Evolutionary conservation across 2,329 filamentous ascomycete species (phyloP).

Genomic region (Meredithiella fracta): DNA sequence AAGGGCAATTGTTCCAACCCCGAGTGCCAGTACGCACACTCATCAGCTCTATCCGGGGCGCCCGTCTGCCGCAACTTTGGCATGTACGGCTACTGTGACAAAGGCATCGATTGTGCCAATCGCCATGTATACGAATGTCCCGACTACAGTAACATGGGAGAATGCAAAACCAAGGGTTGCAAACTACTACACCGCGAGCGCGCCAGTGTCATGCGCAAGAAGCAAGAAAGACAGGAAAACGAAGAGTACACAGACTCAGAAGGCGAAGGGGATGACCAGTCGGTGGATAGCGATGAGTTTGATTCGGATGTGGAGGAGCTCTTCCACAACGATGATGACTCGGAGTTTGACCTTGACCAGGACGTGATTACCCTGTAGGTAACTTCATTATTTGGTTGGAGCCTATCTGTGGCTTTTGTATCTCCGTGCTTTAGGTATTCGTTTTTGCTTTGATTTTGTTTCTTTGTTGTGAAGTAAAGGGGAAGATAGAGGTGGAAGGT

Average conservation of each 20-base stretch:
- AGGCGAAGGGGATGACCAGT: conserved; percentile 66
- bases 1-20: conserved; percentile 79
- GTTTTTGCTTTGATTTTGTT: neutral
- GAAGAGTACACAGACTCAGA: conserved; percentile 51
- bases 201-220: conserved; percentile 62
- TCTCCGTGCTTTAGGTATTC: neutral
- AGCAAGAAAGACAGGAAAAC: conserved; percentile 27
- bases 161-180: conserved; percentile 67
- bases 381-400: neutral
- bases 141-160: conserved; percentile 80
- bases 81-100: conserved; percentile 73
- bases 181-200: conserved; percentile 75
- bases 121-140: conserved; percentile 89
- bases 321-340: conserved; percentile 34
- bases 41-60: conserved; percentile 58
- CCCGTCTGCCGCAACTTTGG: conserved; percentile 75
- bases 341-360: conserved; percentile 13
- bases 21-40: conserved; percentile 75
- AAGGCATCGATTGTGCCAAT: conserved; percentile 58
- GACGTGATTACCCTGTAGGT: conserved; percentile 15
- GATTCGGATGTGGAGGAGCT: conserved; percentile 63
- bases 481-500: neutral
- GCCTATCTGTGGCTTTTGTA: neutral
- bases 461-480: neutral
- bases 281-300: conserved; percentile 57